Conservation (phyloP, 768 basidiomycete species). For the Austroboletus eburneus region DNA sequence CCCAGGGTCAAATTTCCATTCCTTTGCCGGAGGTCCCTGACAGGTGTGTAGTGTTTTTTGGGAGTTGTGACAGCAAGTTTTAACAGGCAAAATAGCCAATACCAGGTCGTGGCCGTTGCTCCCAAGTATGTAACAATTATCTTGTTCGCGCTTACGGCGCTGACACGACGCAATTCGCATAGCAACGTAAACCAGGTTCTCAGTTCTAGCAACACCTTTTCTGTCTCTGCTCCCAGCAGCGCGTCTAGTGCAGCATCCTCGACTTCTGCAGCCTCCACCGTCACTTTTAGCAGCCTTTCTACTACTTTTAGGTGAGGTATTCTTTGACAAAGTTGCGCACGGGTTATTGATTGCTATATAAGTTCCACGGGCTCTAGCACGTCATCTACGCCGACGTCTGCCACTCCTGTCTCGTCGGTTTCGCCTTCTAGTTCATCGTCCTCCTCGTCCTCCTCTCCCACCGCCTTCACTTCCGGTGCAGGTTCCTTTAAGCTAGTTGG, state of each 20-base stretch:
- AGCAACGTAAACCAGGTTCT: constrained; percentile 46
- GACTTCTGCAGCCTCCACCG: constrained; percentile 11
- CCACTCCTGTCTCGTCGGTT: too few relatives aligned
- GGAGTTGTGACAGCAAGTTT: not conserved
- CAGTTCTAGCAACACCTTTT: constrained; percentile 38
- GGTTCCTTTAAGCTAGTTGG: constrained; percentile 32
- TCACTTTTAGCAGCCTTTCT: too few relatives aligned
- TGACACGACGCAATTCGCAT: not conserved
- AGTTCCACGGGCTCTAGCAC: not conserved
- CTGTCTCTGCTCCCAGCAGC: constrained; percentile 28
- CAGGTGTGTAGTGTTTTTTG: constrained; percentile 31
- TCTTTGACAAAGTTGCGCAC: fast-evolving
- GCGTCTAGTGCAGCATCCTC: not conserved
- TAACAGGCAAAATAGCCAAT: constrained; percentile 33
- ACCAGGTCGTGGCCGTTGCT: constrained; percentile 46
- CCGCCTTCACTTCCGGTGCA: constrained; percentile 16
- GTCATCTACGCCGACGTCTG: not conserved
- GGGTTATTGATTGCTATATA: not conserved
- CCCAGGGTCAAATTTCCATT: constrained; percentile 33
- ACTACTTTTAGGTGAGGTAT: constrained; percentile 11
- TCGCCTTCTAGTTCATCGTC: constrained; percentile 15
- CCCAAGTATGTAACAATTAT: constrained; percentile 28
- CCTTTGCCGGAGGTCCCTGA: constrained; percentile 43
- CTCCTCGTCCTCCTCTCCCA: constrained; percentile 9
- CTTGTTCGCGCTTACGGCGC: not conserved